These are phyloP conservation scores for Gryganskiella cystojenkinii DNA, from an alignment of 192 early-diverging fungal genomes.

Conservation along the genomic window DNA sequence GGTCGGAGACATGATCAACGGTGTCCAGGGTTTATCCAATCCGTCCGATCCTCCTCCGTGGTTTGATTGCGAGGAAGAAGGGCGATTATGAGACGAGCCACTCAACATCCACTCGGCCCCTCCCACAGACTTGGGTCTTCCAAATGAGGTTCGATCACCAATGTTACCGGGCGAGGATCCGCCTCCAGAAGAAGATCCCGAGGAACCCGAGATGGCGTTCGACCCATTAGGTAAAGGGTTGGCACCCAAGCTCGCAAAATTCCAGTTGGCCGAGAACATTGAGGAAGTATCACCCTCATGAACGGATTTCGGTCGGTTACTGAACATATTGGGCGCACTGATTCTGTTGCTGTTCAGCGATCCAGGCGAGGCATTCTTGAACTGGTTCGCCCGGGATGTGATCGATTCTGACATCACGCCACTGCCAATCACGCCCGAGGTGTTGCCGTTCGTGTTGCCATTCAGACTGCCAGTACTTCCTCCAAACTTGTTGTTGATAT, in stretches of 20 bases:
- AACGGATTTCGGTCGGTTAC: conserved; percentile 43
- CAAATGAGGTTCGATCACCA: conserved; percentile 39
- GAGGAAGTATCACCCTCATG: conserved; percentile 46
- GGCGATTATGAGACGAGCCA: conserved; percentile 8
- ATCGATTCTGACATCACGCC: conserved; percentile 24
- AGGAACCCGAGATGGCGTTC: neutral
- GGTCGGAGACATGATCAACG: conserved; percentile 35
- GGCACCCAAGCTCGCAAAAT: conserved; percentile 42
- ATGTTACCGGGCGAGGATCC: conserved; percentile 48
- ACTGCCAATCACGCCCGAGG: conserved; percentile 30
- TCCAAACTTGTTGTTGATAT: conserved; percentile 31
- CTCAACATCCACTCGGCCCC: conserved; percentile 57
- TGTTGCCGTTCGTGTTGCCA: conserved; percentile 22
- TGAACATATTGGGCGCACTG: conserved; percentile 23
- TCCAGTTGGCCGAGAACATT: conserved; percentile 48
- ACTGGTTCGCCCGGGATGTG: conserved; percentile 27
- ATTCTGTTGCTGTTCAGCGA: conserved; percentile 31
- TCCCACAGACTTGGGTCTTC: conserved; percentile 59
- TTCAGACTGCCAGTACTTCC: conserved; percentile 6
- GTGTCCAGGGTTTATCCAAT: conserved; percentile 42
- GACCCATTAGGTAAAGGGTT: conserved; percentile 25
- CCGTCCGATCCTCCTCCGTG: conserved; percentile 12
- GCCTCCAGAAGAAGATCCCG: conserved; percentile 10
- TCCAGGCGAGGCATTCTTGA: conserved; percentile 17
- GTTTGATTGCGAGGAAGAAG: neutral